phyloP scores from a whole-genome alignment of 2,329 filamentous ascomycete genomes.

The Zasmidium citrigriseum region DNA sequence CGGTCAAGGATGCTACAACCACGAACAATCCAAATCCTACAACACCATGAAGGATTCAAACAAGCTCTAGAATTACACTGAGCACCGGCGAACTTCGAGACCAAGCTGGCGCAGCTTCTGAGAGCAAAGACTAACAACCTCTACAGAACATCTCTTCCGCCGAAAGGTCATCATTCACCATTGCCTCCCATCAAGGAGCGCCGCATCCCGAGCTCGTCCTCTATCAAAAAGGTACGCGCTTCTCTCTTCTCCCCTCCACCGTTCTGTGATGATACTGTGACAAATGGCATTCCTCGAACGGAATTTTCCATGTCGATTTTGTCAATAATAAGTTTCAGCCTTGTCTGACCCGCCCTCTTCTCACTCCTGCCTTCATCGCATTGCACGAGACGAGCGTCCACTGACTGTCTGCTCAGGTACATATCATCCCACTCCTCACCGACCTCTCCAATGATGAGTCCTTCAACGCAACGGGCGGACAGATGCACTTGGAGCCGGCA shows the following conservation, averaged over 20 bases:
- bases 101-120: not conserved
- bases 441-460: slow-evolving; percentile 56
- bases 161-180: not conserved
- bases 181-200: no score
- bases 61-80: slow-evolving; percentile 61
- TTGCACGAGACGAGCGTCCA: slow-evolving; percentile 34
- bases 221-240: slow-evolving; percentile 19
- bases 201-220: no score
- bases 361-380: no score
- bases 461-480: slow-evolving; percentile 71
- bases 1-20: slow-evolving; percentile 31
- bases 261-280: slow-evolving; percentile 62
- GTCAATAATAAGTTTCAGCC: slow-evolving; percentile 67
- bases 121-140: not conserved
- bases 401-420: slow-evolving; percentile 29
- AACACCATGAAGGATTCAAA: slow-evolving; percentile 53
- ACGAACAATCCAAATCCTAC: slow-evolving; percentile 63
- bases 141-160: not conserved
- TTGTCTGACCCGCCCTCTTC: slow-evolving; percentile 59
- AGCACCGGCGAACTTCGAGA: slow-evolving; percentile 25
- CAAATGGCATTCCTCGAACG: slow-evolving; percentile 71
- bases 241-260: not conserved
- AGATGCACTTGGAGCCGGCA: slow-evolving; percentile 57
- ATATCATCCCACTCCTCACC: slow-evolving; percentile 23
- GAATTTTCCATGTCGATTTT: slow-evolving; percentile 64